Evolutionary conservation across 257 asterid species (phyloP), one percentile per base, ranked within the genome.

Genomic region (Primulina tabacum): DNA sequence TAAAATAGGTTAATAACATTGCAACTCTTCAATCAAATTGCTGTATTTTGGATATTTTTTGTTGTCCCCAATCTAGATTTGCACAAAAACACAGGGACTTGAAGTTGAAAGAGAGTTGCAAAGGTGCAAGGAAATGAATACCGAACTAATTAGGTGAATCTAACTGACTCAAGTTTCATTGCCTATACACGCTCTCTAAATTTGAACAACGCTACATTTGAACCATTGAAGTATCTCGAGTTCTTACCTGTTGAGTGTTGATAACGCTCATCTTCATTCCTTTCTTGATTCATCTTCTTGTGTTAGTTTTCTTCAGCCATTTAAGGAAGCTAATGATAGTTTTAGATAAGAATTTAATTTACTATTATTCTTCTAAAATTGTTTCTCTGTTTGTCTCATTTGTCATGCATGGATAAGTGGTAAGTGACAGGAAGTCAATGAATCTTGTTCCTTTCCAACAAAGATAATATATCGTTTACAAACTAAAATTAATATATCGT

Each of bases 131-230:
- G 73, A 76, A 58, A 72, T 75, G 85, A 84, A 85, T 73, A 73
- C 86, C 58, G 72, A 78, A 63, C 76, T 82, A 68, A 81, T 80
- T 78, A 79, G 95, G 86, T 81, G 68, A 77, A 71, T 76, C 8
- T 64, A 58, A 32, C 21, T 29, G 37, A 43, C 55, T 71, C 70
- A 40, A 64, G 63, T 33, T 67, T 43, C 64, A 69, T 38, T 20
- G 58, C 26, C 20, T 24, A 26, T 28, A 52, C 43, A 40, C 70
- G 40, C 65, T 50, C 76, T 59, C 30, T 68, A 30, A 35, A 17
- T 66, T 59, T 58, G 68, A 60, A 57, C 65, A 53, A 52, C 43
- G 63, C 55, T 70, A 17, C 16, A 47, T 33, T 71, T 1, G 20
- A 16, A 60, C 65, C 26, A 37, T 35, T 21, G 57, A 65, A 14